A percentile compares a stretch with the other conserved stretches of the same genome.
These are phyloP conservation scores for Lachancea thermotolerans DNA, from an alignment of 805 yeast species.

Conservation along the genomic window DNA sequence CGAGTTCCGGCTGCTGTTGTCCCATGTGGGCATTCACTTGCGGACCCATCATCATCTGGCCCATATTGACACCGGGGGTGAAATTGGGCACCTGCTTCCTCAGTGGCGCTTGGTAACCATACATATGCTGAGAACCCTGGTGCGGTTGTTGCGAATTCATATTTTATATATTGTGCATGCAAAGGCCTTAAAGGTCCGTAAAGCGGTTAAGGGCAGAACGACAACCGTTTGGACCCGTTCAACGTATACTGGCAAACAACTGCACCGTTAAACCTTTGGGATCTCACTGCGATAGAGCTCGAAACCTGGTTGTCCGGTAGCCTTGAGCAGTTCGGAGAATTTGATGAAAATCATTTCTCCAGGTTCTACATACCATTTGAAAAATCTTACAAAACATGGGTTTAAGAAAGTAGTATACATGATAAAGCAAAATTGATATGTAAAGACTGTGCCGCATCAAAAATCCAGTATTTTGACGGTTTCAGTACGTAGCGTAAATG, in stretches of 20 bases:
- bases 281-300: no score
- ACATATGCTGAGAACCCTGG: conserved; percentile 4
- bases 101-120: conserved; percentile 1
- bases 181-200: neutral
- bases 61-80: conserved; percentile 4
- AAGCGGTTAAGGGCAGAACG: neutral
- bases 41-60: conserved; percentile 7
- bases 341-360: no score
- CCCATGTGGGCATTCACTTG: conserved; percentile 6
- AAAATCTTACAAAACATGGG: no score
- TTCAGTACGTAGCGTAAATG: conserved; percentile 13
- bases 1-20: neutral
- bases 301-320: no score
- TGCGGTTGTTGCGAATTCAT: conserved; percentile 6
- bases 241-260: no score
- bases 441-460: no score
- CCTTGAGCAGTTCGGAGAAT: no score
- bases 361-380: no score
- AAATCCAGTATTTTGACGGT: no score
- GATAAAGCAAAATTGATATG: neutral
- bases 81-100: conserved; percentile 5
- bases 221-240: no score
- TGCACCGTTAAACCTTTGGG: no score
- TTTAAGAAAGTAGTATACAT: neutral
- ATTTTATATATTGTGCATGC: neutral